phyloP scores from a whole-genome alignment of 768 basidiomycete genomes.

The Auriculariales sp. region DNA sequence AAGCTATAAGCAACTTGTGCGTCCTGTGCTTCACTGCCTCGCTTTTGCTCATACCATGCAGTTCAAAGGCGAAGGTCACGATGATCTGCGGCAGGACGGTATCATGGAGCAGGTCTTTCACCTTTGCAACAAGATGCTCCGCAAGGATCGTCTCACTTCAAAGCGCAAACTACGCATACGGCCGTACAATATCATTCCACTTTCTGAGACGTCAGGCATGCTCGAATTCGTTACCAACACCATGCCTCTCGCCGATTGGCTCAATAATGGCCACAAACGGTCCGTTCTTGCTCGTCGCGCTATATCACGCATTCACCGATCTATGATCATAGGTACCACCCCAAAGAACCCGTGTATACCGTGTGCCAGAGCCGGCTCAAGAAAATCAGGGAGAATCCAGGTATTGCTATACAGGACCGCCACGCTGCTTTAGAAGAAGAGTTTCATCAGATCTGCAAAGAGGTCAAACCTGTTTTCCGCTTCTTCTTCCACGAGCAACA shows the following conservation, averaged over 20 bases:
- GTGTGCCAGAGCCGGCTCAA: too few relatives aligned
- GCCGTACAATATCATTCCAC: slow-evolving; percentile 80
- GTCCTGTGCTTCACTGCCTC: slow-evolving; percentile 15
- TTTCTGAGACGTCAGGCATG: slow-evolving; percentile 66
- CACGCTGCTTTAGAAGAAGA: too few relatives aligned
- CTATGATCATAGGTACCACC: not conserved
- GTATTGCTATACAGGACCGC: too few relatives aligned
- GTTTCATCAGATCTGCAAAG: slow-evolving; percentile 25
- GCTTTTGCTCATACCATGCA: slow-evolving; percentile 17
- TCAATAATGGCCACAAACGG: slow-evolving; percentile 47
- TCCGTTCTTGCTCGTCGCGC: slow-evolving; percentile 17
- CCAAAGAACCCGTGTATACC: too few relatives aligned
- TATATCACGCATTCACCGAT: not conserved
- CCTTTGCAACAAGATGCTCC: slow-evolving; percentile 68
- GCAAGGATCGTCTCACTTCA: slow-evolving; percentile 58
- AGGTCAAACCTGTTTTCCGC: slow-evolving; percentile 76
- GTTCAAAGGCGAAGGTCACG: slow-evolving; percentile 86
- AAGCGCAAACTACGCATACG: slow-evolving; percentile 60
- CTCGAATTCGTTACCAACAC: slow-evolving; percentile 87
- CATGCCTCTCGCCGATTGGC: slow-evolving; percentile 43
- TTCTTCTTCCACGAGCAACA: slow-evolving; percentile 88
- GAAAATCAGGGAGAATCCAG: too few relatives aligned
- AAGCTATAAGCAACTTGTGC: slow-evolving; percentile 66
- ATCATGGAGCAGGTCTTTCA: slow-evolving; percentile 98
- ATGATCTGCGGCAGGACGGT: slow-evolving; percentile 92